phyloP scores from a whole-genome alignment of 1,139 yeast species.

The Wickerhamomyces sp. region DNA sequence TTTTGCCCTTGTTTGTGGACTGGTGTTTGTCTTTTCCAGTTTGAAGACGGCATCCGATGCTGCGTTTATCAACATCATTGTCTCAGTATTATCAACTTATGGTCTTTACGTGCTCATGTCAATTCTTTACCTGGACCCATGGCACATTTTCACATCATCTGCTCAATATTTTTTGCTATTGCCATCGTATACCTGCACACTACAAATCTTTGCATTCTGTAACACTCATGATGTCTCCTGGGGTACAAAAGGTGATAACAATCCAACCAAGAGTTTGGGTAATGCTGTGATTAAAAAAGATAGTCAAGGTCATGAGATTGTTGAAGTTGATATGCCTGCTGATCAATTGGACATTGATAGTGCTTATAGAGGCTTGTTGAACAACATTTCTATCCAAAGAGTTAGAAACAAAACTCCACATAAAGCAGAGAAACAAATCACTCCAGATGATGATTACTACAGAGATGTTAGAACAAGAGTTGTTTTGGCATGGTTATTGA shows the following conservation, averaged over 20 bases:
- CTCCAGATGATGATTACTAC: constrained; percentile 82
- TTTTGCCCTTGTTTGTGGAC: constrained; percentile 78
- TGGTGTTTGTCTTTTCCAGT: constrained; percentile 66
- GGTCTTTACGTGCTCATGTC: constrained; percentile 83
- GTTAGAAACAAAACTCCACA: constrained; percentile 49
- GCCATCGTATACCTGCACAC: constrained; percentile 88
- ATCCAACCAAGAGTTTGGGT: constrained; percentile 61
- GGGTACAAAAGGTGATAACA: constrained; percentile 95
- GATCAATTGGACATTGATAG: constrained; percentile 90
- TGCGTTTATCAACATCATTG: constrained; percentile 71
- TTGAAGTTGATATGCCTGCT: constrained; percentile 84
- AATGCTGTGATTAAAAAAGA: constrained; percentile 54
- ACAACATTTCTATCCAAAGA: constrained; percentile 70
- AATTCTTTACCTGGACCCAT: constrained; percentile 80
- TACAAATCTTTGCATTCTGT: constrained; percentile 92
- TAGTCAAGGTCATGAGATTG: constrained; percentile 50
- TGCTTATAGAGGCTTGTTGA: constrained; percentile 71
- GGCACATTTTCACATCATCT: constrained; percentile 87
- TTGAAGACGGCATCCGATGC: constrained; percentile 36
- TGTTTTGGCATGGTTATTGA: constrained; percentile 85
- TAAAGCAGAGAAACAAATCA: constrained; percentile 27
- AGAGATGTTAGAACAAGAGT: constrained; percentile 91
- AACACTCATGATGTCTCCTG: constrained; percentile 95
- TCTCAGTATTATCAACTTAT: constrained; percentile 85
- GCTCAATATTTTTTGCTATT: constrained; percentile 79